Percentiles rank a stretch among this genome's conserved stretches.
These are phyloP conservation scores for Agaricus subrufescens DNA, from an alignment of 768 basidiomycete species.

Conservation along the genomic window DNA sequence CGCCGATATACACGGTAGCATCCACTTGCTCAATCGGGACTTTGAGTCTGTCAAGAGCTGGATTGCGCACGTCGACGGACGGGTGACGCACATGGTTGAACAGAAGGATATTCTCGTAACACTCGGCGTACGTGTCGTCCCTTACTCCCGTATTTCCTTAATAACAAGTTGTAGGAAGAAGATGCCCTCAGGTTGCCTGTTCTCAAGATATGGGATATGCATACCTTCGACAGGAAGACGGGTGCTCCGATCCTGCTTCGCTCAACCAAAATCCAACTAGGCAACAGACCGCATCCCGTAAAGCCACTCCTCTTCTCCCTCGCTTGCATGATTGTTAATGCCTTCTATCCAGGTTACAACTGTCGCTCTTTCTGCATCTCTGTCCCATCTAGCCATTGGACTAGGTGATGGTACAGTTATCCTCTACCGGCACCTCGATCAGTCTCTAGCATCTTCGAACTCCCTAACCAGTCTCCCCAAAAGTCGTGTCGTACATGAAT, in stretches of 20 bases:
- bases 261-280: constrained; percentile 71
- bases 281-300: constrained; percentile 78
- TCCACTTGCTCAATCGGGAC: constrained; percentile 70
- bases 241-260: constrained; percentile 61
- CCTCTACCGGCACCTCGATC: constrained; percentile 86
- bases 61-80: constrained; percentile 74
- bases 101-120: constrained; percentile 79
- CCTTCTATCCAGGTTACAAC: constrained; percentile 54
- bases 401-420: constrained; percentile 94
- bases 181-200: constrained; percentile 59
- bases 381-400: constrained; percentile 87
- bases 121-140: constrained; percentile 62
- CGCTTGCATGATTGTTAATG: constrained; percentile 2
- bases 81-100: constrained; percentile 87
- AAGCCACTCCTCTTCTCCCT: constrained; percentile 11
- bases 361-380: constrained; percentile 69
- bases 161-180: constrained; percentile 57
- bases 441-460: constrained; percentile 72
- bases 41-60: constrained; percentile 72
- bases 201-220: constrained; percentile 88
- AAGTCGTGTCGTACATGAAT: constrained; percentile 78
- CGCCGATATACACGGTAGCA: constrained; percentile 82
- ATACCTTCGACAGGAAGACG: constrained; percentile 61
- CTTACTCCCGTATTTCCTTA: neutral
- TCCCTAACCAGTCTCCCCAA: constrained; percentile 81